Evolutionary conservation across 2,329 filamentous ascomycete genomes (phyloP), one percentile per base, ranked within the genome.

Genomic region (Penicillium crustosum): DNA sequence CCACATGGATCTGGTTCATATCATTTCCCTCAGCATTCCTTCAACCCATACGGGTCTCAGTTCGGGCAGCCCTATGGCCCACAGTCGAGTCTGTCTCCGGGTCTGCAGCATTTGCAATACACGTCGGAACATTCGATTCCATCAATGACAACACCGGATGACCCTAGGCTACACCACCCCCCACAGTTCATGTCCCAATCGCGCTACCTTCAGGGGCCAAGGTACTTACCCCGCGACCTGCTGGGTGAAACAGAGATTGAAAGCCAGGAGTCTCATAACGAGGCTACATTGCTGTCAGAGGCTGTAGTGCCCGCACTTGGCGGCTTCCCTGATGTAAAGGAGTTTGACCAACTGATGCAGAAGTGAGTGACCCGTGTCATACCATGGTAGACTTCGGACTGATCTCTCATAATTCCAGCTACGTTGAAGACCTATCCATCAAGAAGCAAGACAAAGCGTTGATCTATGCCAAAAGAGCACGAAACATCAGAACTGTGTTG

Each of bases 381-480:
- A 23, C 12, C 9, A 29, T n/a, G 2, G 17, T 12, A 8, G 13
- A 42, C 9, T 25, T 25, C 15, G 21, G 6, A 19, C 50, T 47
- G 29, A 53, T 44, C 12, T 35, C 31, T 48, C 42, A 19, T 36
- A 21, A 43, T 53, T 19, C 4, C 36, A 81, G 80, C 48, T 82
- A 82, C 60, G 78, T 82, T 35, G 72, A 78, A 47, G 78, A 78
- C 36, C 70, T 82, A 15, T 81, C 79, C 7, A 71, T 78, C 35
- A 81, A 81, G 62, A 82, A 82, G 54, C 78, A 79, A 66, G 79
- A 82, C 61, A 82, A 82, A 59, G 79, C 79, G 5, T 70, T 82
- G 61, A 82, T 82, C 33, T 77, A 79, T 64, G 76, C 79, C 23
- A 74, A 70, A 56, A 71, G 79, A 64, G 79, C 78, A 23, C 71